phyloP scores from a whole-genome alignment of 148 eudicot species.

The Chenopodium formosanum region DNA sequence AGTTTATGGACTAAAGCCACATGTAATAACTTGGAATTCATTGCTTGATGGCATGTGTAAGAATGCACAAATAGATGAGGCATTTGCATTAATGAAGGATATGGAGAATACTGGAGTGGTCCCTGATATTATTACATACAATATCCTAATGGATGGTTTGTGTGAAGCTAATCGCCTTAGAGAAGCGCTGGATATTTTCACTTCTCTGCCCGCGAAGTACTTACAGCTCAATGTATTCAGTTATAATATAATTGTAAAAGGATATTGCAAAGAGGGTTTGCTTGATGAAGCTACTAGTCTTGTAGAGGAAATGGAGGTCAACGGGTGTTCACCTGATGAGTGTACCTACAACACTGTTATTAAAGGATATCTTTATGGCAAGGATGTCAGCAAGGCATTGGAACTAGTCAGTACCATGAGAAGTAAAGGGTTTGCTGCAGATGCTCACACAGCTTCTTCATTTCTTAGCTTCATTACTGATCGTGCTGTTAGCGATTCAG shows the following conservation, averaged over 20 bases:
- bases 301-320: constrained; percentile 29
- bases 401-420: constrained; percentile 29
- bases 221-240: constrained; percentile 13
- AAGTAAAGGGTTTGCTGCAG: constrained; percentile 16
- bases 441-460: constrained; percentile 12
- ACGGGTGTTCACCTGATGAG: constrained; percentile 26
- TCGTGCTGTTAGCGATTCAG: constrained; percentile 4
- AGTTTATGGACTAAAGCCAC: background rate
- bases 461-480: constrained; percentile 6
- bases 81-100: background rate
- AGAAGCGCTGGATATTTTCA: constrained; percentile 20
- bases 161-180: constrained; percentile 30
- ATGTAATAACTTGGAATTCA: constrained; percentile 15
- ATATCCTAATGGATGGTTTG: constrained; percentile 22
- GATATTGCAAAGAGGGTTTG: constrained; percentile 21
- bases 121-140: constrained; percentile 5
- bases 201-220: constrained; percentile 8
- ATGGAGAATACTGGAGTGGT: constrained; percentile 17
- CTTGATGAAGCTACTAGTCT: constrained; percentile 23
- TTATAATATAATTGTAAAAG: constrained; percentile 19
- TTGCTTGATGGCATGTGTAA: constrained; percentile 27
- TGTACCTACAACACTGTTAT: constrained; percentile 23
- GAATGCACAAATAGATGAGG: constrained; percentile 17
- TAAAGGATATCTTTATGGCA: constrained; percentile 13
- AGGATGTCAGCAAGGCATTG: constrained; percentile 21